Evolutionary conservation across 2,329 filamentous ascomycete species (phyloP).

Genomic region (Harringtonia aguacate): DNA sequence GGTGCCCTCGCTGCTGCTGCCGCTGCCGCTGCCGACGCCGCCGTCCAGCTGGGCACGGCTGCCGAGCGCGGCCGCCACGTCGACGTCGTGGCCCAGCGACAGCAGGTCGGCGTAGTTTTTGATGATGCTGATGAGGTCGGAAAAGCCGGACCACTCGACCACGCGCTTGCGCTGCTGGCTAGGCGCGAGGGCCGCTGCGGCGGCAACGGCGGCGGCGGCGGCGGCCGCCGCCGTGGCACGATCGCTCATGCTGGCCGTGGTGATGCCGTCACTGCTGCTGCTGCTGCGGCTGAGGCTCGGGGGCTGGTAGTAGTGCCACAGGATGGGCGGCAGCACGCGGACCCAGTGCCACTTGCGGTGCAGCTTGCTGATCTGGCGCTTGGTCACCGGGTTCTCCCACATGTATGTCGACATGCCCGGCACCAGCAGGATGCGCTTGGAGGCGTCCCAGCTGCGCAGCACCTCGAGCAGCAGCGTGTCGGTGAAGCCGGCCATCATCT

Average conservation of each 20-base stretch:
- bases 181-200: conserved; percentile 1
- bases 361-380: conserved; percentile 77
- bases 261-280: conserved; percentile 18
- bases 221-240: conserved; percentile 11
- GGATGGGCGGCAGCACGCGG: conserved; percentile 65
- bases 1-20: neutral
- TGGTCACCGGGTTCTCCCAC: conserved; percentile 86
- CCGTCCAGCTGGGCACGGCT: neutral
- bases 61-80: conserved; percentile 30
- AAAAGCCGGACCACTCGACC: conserved; percentile 52
- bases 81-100: conserved; percentile 61
- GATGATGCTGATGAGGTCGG: conserved; percentile 62
- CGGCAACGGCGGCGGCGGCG: conserved; percentile 23
- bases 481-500: conserved; percentile 77
- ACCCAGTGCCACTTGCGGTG: conserved; percentile 81
- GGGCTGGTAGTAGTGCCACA: conserved; percentile 58
- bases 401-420: conserved; percentile 82
- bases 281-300: conserved; percentile 21
- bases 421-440: conserved; percentile 74
- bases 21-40: neutral
- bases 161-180: conserved; percentile 30
- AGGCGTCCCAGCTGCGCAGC: conserved; percentile 74
- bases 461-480: conserved; percentile 74
- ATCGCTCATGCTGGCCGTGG: neutral
- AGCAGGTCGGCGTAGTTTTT: conserved; percentile 69